A percentile compares a stretch with the other conserved stretches of the same genome.
phyloP scores from a whole-genome alignment of 176 grass and related monocot species.

The Bonia amplexicaulis region DNA sequence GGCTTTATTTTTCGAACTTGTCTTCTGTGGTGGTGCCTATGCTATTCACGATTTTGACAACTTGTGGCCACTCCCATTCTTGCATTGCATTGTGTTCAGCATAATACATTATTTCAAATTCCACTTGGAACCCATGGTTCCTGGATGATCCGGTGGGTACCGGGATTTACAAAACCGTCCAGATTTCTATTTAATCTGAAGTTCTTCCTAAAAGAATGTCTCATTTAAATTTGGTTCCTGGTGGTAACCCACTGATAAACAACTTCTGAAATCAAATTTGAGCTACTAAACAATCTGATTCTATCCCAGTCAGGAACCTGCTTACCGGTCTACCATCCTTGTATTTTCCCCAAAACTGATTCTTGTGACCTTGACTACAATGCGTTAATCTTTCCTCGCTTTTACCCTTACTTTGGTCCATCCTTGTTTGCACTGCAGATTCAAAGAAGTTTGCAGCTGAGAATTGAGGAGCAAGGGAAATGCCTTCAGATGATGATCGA shows the following conservation, averaged over 20 bases:
- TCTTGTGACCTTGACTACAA: not conserved
- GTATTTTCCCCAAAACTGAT: not conserved
- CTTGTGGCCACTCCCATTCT: not conserved
- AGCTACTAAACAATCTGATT: not conserved
- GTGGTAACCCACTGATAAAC: not conserved
- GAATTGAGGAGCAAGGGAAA: slow-evolving; percentile 87
- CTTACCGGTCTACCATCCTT: not conserved
- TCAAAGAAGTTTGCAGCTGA: slow-evolving; percentile 78
- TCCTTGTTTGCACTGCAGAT: slow-evolving; percentile 30
- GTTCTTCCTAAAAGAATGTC: not conserved
- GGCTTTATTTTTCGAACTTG: not conserved
- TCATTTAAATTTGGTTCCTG: not conserved
- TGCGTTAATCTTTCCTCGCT: not conserved
- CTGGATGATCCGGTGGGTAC: not conserved
- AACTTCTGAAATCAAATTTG: not conserved
- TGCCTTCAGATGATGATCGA: slow-evolving; percentile 82
- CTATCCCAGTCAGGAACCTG: not conserved
- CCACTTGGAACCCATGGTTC: not conserved
- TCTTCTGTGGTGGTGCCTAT: not conserved
- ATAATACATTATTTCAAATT: not conserved
- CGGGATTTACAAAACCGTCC: not conserved
- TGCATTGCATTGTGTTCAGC: not conserved
- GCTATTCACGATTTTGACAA: not conserved
- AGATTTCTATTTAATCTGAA: not conserved
- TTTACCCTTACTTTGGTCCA: not conserved